Evolutionary conservation across 352 stramenopile species (phyloP).

Genomic region (Elongisporangium senticosum): DNA sequence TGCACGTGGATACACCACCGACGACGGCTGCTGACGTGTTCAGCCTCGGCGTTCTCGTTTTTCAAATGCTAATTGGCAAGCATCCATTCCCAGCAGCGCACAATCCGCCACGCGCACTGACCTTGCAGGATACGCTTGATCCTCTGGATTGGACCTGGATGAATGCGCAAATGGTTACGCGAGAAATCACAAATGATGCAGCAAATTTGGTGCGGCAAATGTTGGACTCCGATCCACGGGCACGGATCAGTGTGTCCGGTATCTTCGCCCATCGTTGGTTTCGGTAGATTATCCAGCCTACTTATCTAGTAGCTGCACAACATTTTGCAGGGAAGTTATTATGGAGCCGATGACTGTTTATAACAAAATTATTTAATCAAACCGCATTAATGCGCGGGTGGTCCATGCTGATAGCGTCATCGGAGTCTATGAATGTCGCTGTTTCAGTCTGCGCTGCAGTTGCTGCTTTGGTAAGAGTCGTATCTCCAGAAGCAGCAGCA

Average conservation of each 20-base stretch:
- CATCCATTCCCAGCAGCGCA: constrained; percentile 38
- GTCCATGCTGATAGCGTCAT: not conserved
- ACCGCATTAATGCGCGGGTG: not conserved
- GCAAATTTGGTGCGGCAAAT: constrained; percentile 33
- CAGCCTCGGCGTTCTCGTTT: constrained; percentile 53
- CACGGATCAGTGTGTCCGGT: constrained; percentile 29
- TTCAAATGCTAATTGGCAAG: constrained; percentile 49
- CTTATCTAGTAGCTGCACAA: not conserved
- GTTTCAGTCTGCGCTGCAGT: not conserved
- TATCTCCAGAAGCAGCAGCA: constrained; percentile 1
- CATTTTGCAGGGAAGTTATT: constrained; percentile 5
- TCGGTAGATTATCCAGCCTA: constrained; percentile 6
- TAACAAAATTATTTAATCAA: constrained; percentile 1
- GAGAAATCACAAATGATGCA: constrained; percentile 23
- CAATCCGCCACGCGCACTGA: constrained; percentile 18
- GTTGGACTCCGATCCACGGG: constrained; percentile 24
- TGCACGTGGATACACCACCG: constrained; percentile 22
- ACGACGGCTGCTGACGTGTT: constrained; percentile 49
- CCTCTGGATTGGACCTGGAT: constrained; percentile 37
- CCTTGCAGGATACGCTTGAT: constrained; percentile 32
- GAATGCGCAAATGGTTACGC: constrained; percentile 23
- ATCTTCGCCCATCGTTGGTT: constrained; percentile 16
- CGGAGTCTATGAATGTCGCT: not conserved
- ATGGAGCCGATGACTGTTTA: not conserved
- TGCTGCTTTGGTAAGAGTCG: constrained; percentile 11